phyloP scores from a whole-genome alignment of 2,329 filamentous ascomycete genomes.

The Thielaviopsis musarum region DNA sequence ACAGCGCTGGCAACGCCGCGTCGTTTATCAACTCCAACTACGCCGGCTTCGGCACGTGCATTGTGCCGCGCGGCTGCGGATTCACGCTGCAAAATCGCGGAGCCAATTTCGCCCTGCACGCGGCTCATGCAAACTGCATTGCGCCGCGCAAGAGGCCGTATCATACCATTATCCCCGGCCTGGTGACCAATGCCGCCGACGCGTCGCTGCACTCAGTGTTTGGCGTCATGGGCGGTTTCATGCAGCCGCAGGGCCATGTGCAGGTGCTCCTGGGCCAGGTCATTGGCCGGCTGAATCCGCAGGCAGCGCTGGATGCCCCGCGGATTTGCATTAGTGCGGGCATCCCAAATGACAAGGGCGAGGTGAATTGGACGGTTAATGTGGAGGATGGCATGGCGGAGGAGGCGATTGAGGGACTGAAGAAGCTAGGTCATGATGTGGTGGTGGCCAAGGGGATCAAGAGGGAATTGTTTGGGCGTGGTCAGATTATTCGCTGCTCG shows the following conservation, averaged over 20 bases:
- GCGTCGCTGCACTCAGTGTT: slow-evolving; percentile 68
- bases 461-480: slow-evolving; percentile 62
- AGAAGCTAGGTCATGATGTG: slow-evolving; percentile 55
- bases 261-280: slow-evolving; percentile 85
- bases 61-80: slow-evolving; percentile 71
- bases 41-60: slow-evolving; percentile 69
- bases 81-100: slow-evolving; percentile 93
- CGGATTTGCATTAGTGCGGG: slow-evolving; percentile 74
- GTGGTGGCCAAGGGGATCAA: slow-evolving; percentile 46
- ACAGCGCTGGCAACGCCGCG: slow-evolving; percentile 70
- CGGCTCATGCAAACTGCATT: slow-evolving; percentile 61
- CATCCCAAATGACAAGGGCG: slow-evolving; percentile 43
- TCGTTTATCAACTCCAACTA: slow-evolving; percentile 97
- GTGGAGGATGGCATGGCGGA: slow-evolving; percentile 68
- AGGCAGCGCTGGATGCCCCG: slow-evolving; percentile 79
- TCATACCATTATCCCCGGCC: slow-evolving; percentile 90
- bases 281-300: slow-evolving; percentile 63
- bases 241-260: slow-evolving; percentile 94
- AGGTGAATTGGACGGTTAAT: slow-evolving; percentile 48
- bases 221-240: slow-evolving; percentile 96
- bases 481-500: slow-evolving; percentile 69
- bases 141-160: slow-evolving; percentile 79
- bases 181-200: slow-evolving; percentile 65
- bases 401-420: slow-evolving; percentile 50
- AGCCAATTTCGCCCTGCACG: slow-evolving; percentile 61